Evolutionary conservation across 1,284 basidiomycete species (phyloP), one percentile per base, ranked within the genome.

Genomic region (Rugosomyces carneus): DNA sequence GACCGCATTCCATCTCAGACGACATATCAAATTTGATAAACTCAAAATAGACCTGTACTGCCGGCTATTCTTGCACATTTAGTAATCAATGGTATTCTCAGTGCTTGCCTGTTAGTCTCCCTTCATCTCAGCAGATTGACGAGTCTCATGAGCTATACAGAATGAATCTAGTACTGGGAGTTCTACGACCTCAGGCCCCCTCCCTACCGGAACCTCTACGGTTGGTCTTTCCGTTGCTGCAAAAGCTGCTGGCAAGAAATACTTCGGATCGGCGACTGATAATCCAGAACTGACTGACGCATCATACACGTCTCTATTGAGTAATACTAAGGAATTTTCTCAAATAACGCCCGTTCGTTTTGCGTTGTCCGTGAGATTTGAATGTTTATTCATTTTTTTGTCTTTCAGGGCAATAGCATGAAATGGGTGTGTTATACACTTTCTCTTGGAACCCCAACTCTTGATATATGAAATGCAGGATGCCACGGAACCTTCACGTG

Each of bases 401-500:
- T 40, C 20, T 18, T 31, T 13, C 35, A 63, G 60, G 62, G 56
- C 18, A 78, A 78, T 57, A 73, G 69, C 50, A 74, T 77, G 75
- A 78, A 77, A 70, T 77, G 75, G 76, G 74, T 71, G 39, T 13
- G 63, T 21, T 29, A 35, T 2, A 34, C 18, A 5, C 13, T 4
- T 6, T 31, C 8, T 13, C 13, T 4, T 6, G 29, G 13, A 3
- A 31, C 11, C 3, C 29, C 29, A n/a, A 31, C 29, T 31, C 15
- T 19, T n/a, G n/a, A n/a, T n/a, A 20, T 23, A 18, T 31, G 18
- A 8, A n/a, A 15, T 40, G 39, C 39, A 75, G 75, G 73, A 77
- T 49, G 71, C 72, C 0, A 78, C 75, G 7, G 78, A 81, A 53
- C 74, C 76, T 6, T 57, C 60, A 13, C 72, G 65, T 36, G 73